Percentiles rank a stretch among this genome's conserved stretches.
phyloP scores from a whole-genome alignment of 495 filamentous ascomycete genomes.

The Penicillium mononematosum region DNA sequence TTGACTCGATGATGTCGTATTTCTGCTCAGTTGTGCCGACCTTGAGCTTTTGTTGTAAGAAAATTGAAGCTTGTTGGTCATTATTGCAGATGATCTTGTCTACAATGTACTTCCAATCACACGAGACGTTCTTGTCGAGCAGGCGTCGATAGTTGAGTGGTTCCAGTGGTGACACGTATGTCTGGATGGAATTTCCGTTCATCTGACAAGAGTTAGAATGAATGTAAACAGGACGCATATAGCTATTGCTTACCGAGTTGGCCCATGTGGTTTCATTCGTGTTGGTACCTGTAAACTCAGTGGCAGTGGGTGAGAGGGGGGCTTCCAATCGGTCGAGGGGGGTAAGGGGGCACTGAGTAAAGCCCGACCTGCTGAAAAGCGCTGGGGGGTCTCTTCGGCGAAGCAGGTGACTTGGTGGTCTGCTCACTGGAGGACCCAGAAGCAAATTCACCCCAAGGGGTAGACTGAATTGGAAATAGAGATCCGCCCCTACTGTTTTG shows the following conservation, averaged over 20 bases:
- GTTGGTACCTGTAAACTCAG: slow-evolving; percentile 64
- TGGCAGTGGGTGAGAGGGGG: slow-evolving; percentile 78
- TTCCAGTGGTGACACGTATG: slow-evolving; percentile 82
- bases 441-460: slow-evolving; percentile 38
- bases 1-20: slow-evolving; percentile 93
- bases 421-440: slow-evolving; percentile 26
- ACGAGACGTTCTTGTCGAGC: slow-evolving; percentile 92
- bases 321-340: slow-evolving; percentile 71
- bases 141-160: slow-evolving; percentile 97
- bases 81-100: slow-evolving; percentile 99
- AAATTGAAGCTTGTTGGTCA: slow-evolving; percentile 98
- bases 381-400: slow-evolving; percentile 40
- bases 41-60: slow-evolving; percentile 98
- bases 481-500: slow-evolving; percentile 42
- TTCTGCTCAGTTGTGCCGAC: slow-evolving; percentile 94
- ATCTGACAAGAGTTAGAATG: slow-evolving; percentile 31
- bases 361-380: slow-evolving; percentile 48
- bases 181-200: slow-evolving; percentile 56
- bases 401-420: slow-evolving; percentile 20
- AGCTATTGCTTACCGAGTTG: slow-evolving; percentile 42
- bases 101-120: slow-evolving; percentile 99
- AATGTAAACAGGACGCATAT: not conserved
- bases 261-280: slow-evolving; percentile 49
- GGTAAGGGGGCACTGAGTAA: slow-evolving; percentile 58
- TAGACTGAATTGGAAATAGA: slow-evolving; percentile 31